phyloP scores from a whole-genome alignment of 805 yeast genomes.

The Candida sphagnicola region DNA sequence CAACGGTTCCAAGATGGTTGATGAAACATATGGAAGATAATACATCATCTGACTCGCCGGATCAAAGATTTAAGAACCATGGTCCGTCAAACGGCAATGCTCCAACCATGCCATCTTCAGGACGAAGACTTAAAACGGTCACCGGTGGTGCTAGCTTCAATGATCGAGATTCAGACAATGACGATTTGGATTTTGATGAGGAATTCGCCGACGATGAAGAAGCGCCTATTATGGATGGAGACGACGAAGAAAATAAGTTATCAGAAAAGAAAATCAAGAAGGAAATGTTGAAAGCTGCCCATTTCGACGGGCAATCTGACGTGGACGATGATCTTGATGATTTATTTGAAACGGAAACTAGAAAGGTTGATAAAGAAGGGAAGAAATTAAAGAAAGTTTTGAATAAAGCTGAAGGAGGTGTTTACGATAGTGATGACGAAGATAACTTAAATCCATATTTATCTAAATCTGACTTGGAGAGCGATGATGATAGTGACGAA shows the following conservation, averaged over 20 bases:
- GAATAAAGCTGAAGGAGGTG: constrained; percentile 81
- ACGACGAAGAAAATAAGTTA: constrained; percentile 90
- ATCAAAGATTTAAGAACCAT: constrained; percentile 41
- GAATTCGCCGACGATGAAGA: constrained; percentile 99
- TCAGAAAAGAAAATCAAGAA: constrained; percentile 79
- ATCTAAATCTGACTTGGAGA: constrained; percentile 49
- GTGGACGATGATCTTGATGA: constrained; percentile 59
- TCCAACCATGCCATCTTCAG: constrained; percentile 4
- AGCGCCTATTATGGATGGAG: constrained; percentile 95
- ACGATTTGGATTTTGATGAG: constrained; percentile 91
- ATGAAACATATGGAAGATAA: constrained; percentile 82
- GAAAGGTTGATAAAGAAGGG: constrained; percentile 88
- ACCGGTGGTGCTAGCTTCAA: constrained; percentile 40
- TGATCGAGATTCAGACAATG: constrained; percentile 72
- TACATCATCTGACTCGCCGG: constrained; percentile 38
- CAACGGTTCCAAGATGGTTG: constrained; percentile 85
- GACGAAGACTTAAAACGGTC: constrained; percentile 35
- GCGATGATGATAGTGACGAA: constrained; percentile 52
- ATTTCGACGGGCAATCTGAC: constrained; percentile 60
- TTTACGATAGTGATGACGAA: constrained; percentile 73
- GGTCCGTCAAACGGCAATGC: not conserved
- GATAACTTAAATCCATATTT: constrained; percentile 66
- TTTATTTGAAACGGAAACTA: constrained; percentile 56
- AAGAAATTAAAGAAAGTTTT: constrained; percentile 78
- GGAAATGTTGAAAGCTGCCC: constrained; percentile 81